Evolutionary conservation across 768 basidiomycete genomes (phyloP), one percentile per base, ranked within the genome.

Genomic region (Amanita jacksonii): DNA sequence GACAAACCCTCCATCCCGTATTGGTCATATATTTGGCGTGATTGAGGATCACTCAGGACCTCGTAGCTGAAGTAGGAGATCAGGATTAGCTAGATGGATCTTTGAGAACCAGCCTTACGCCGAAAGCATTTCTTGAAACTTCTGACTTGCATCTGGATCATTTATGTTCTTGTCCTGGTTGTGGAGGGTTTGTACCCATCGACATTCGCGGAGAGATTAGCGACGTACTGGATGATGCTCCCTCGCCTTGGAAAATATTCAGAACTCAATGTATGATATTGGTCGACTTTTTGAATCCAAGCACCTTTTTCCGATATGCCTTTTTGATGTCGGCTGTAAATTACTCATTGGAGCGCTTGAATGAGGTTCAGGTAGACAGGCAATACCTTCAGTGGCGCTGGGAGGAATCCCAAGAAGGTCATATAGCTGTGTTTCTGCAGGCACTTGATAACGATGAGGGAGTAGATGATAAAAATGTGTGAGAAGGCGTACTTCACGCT

Each of bases 221-320:
- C 13, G 35, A 53, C 61, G 36, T 62, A 90, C 87, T 34, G 90
- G 90, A 60, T 92, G 89, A 51, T 87, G 82, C 57, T 87, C 77
- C 57, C 82, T 89, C 24, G 90, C 90, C 85, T 91, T 54, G 3
- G 41, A 46, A 43, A 48, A 56, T 51, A 18, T 51, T 55, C 51
- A 51, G 49, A 34, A 28, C 27, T 55, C n/a, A 44, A 32, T 44
- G 34, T 50, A 23, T 23, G 45, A 47, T 36, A 40, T 45, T 51
- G 41, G 43, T 47, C 34, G 50, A 44, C 37, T n/a, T n/a, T n/a
- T 19, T 45, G 28, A 27, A 27, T 45, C 24, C 25, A 59, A 54
- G 53, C 66, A 88, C 90, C 79, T 92, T 93, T 67, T 77, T 85
- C 59, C 85, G 82, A 59, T 97, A 97, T 12, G 92, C 92, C 57